Evolutionary conservation across 495 filamentous ascomycete genomes (phyloP).

Genomic region (Corynascus novoguineensis): DNA sequence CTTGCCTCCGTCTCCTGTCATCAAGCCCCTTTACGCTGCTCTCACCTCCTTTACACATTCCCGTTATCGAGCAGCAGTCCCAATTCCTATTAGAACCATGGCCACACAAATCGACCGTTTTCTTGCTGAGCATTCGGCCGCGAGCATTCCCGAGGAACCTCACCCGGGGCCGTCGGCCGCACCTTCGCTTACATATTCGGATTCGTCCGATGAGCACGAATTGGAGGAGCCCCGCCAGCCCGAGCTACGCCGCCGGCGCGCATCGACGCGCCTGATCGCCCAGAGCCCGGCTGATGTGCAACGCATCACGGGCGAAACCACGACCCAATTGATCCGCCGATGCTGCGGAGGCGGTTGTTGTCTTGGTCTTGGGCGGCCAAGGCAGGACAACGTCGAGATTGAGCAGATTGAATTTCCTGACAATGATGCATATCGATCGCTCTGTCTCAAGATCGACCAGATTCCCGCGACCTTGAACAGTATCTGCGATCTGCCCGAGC

Average conservation of each 20-base stretch:
- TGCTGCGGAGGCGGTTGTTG: conserved; percentile 97
- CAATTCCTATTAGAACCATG: conserved; percentile 15
- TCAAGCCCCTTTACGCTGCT: neutral
- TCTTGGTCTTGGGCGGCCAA: conserved; percentile 53
- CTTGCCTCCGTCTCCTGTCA: neutral
- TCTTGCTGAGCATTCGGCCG: conserved; percentile 26
- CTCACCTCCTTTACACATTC: neutral
- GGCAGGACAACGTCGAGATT: conserved; percentile 48
- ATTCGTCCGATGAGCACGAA: conserved; percentile 43
- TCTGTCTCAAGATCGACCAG: conserved; percentile 68
- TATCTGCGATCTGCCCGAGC: conserved; percentile 62
- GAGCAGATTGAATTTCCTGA: conserved; percentile 62
- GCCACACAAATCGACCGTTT: conserved; percentile 27
- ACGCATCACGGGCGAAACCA: conserved; percentile 58
- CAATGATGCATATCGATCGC: conserved; percentile 75
- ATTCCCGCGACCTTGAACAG: conserved; percentile 67
- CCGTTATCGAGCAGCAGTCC: neutral
- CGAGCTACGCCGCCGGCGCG: conserved; percentile 53
- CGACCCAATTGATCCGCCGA: conserved; percentile 56
- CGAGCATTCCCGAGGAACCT: conserved; percentile 36
- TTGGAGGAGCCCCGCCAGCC: conserved; percentile 32
- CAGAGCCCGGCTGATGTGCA: conserved; percentile 69
- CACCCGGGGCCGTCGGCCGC: conserved; percentile 34
- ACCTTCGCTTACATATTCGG: conserved; percentile 48
- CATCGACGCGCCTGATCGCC: conserved; percentile 74